These are phyloP conservation scores for Pholiota microspora DNA, from an alignment of 768 basidiomycete genomes.

Conservation along the genomic window DNA sequence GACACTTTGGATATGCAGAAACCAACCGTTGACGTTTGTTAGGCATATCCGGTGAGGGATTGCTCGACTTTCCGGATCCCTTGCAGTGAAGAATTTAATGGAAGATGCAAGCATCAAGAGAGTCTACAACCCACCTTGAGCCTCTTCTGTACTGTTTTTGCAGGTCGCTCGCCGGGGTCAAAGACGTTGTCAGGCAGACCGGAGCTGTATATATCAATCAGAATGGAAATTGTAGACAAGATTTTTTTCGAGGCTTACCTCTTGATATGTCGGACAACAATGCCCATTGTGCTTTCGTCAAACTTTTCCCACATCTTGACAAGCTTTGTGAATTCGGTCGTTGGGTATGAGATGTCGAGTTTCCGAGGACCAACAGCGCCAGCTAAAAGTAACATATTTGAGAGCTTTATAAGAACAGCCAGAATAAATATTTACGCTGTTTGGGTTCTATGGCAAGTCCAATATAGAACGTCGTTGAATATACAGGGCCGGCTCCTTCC, in stretches of 20 bases:
- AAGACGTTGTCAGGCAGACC: constrained; percentile 80
- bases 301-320: constrained; percentile 97
- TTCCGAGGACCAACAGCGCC: constrained; percentile 75
- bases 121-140: constrained; percentile 49
- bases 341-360: constrained; percentile 96
- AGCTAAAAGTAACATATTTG: constrained; percentile 39
- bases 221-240: neutral
- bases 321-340: constrained; percentile 89
- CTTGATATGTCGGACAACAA: constrained; percentile 91
- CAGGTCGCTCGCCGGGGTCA: constrained; percentile 77
- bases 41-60: constrained; percentile 68
- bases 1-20: constrained; percentile 21
- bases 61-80: constrained; percentile 59
- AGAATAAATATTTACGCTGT: constrained; percentile 52
- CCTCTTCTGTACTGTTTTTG: constrained; percentile 69
- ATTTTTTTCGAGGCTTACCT: constrained; percentile 45
- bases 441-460: constrained; percentile 91
- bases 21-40: constrained; percentile 82
- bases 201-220: constrained; percentile 41
- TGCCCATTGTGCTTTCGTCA: constrained; percentile 90
- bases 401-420: constrained; percentile 4
- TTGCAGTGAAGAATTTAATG: constrained; percentile 32
- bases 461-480: constrained; percentile 98
- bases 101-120: constrained; percentile 1
- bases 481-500: constrained; percentile 75